Evolutionary conservation across 176 grass and related monocot species (phyloP).

Genomic region (Tillandsia leiboldiana): DNA sequence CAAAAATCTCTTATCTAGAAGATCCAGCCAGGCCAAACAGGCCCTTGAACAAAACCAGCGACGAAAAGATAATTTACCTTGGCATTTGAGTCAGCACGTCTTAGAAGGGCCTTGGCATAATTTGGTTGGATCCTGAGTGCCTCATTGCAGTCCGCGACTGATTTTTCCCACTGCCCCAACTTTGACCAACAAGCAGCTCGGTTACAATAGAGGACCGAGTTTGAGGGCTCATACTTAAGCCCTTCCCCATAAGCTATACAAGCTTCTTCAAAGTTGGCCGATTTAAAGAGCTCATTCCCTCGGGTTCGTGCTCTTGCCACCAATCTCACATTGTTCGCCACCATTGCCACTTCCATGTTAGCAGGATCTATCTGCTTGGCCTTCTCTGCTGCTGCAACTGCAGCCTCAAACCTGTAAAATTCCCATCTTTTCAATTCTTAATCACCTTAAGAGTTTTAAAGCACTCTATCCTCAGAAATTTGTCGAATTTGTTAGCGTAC

Average conservation of each 20-base stretch:
- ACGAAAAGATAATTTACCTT: constrained; percentile 38
- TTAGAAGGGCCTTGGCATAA: constrained; percentile 94
- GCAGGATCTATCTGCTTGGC: constrained; percentile 55
- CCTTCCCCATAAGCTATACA: constrained; percentile 88
- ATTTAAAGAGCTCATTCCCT: constrained; percentile 88
- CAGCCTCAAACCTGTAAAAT: constrained; percentile 72
- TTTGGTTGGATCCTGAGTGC: constrained; percentile 75
- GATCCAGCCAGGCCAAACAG: no score
- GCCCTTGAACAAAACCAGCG: background rate
- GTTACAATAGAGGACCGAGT: constrained; percentile 87
- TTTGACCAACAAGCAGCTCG: constrained; percentile 88
- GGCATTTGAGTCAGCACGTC: constrained; percentile 65
- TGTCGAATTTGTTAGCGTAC: constrained; percentile 32
- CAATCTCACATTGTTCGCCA: constrained; percentile 64
- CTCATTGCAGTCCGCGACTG: constrained; percentile 78
- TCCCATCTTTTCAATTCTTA: constrained; percentile 12
- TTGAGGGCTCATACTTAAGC: constrained; percentile 68
- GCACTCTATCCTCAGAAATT: constrained; percentile 1
- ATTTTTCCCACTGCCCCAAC: constrained; percentile 72
- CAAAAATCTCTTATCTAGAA: no score
- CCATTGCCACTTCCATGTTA: constrained; percentile 46
- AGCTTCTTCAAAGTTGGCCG: constrained; percentile 69
- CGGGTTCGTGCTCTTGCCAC: constrained; percentile 64
- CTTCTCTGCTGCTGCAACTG: constrained; percentile 68
- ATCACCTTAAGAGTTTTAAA: constrained; percentile 2